Conservation (phyloP, 768 basidiomycete genomes). For the Suillus lakei region DNA sequence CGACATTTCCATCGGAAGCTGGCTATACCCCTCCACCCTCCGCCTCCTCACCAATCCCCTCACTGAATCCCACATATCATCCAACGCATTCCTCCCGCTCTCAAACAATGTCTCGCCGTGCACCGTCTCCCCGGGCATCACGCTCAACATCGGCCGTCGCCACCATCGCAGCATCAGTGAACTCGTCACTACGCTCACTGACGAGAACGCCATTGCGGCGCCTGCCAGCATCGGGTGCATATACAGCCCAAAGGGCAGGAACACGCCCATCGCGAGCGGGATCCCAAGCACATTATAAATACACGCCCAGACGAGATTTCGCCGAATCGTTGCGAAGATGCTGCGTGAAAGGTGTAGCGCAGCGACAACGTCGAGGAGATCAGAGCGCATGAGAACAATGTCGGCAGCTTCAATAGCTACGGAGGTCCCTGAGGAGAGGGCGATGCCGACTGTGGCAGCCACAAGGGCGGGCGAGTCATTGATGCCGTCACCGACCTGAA, state of each 20-base stretch:
- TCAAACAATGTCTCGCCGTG: constrained; percentile 43
- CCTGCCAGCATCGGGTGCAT: constrained; percentile 99
- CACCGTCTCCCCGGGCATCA: constrained; percentile 66
- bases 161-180: constrained; percentile 88
- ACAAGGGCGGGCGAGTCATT: constrained; percentile 98
- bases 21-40: constrained; percentile 62
- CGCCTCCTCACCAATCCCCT: constrained; percentile 44
- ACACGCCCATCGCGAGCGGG: constrained; percentile 96
- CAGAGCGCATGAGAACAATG: constrained; percentile 96
- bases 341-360: constrained; percentile 87
- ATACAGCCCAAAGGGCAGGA: constrained; percentile 90
- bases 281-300: constrained; percentile 93
- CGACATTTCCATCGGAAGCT: constrained; percentile 71
- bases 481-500: constrained; percentile 96
- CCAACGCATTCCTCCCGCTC: constrained; percentile 45
- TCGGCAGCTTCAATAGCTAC: constrained; percentile 99
- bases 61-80: constrained; percentile 55
- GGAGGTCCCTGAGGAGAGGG: constrained; percentile 93
- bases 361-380: constrained; percentile 96
- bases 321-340: constrained; percentile 89
- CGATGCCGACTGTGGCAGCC: constrained; percentile 95
- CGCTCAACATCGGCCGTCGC: constrained; percentile 68
- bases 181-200: constrained; percentile 92
- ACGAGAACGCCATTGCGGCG: constrained; percentile 98
- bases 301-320: constrained; percentile 97